Conservation (phyloP, 148 eudicot species). For the Limonium bicolor region DNA sequence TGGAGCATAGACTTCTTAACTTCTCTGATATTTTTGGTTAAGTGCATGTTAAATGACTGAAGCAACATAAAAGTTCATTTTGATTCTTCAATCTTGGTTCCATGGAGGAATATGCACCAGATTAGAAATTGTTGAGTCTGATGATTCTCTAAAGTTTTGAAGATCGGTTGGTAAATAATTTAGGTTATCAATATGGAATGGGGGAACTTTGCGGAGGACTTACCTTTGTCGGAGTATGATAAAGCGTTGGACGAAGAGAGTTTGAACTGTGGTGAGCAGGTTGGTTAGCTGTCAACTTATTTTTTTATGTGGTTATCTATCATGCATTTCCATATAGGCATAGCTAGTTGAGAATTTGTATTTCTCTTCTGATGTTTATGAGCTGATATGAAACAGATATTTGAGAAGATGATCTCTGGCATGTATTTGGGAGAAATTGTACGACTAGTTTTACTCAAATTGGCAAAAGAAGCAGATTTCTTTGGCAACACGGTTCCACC, state of each 20-base stretch:
- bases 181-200: conserved; percentile 91
- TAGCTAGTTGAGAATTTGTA: no score
- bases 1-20: background rate
- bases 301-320: no score
- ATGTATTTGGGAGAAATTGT: conserved; percentile 52
- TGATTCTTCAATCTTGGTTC: no score
- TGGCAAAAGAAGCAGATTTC: conserved; percentile 40
- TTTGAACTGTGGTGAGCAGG: conserved; percentile 65
- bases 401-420: conserved; percentile 49
- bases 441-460: conserved; percentile 26
- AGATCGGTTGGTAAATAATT: no score
- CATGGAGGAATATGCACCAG: background rate
- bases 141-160: no score
- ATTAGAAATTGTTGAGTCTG: background rate
- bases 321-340: no score
- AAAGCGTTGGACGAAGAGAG: conserved; percentile 37
- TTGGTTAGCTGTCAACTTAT: conserved; percentile 1
- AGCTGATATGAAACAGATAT: conserved; percentile 17
- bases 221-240: conserved; percentile 70
- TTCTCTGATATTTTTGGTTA: background rate
- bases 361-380: no score
- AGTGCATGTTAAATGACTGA: background rate
- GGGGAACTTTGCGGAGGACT: conserved; percentile 63
- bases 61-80: no score
- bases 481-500: conserved; percentile 34